Evolutionary conservation across 2,329 filamentous ascomycete species (phyloP), one percentile per base, ranked within the genome.

Genomic region (Microthyrium microscopicum): DNA sequence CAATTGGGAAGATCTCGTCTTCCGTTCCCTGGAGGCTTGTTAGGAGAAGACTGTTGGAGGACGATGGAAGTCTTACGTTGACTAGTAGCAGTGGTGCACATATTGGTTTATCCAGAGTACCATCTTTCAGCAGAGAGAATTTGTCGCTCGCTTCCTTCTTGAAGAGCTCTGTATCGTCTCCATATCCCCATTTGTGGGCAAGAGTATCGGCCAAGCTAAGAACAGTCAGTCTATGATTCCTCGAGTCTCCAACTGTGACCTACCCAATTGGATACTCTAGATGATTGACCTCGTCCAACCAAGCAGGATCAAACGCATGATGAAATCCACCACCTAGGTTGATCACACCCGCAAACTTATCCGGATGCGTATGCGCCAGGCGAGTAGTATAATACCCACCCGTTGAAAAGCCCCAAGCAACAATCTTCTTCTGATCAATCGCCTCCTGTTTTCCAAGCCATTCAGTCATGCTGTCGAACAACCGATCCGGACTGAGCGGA

Each of bases 1-100:
- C 69, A 29, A 73, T 66, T 0, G 69, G 69, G 48, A 73, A 73
- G 30, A 73, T 70, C 52, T 70, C 68, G 44, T 73, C 69, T 20
- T 66, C 58, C 2, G 61, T 64, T 0, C 69, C 64, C 44, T 45
- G 15, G 6, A 29, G 19, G n/a, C 15, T 20, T 8, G 27, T 41
- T 21, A 39, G 34, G 7, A 26, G 26, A 32, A 28, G 19, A 26
- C n/a, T n/a, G 11, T 6, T 12, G n/a, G 15, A 38, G 16, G 6
- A 12, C 20, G 27, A 9, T 16, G 17, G 22, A 25, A n/a, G n/a
- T n/a, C 42, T 24, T 38, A 45, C 56, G 42, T 73, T 73, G 6
- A 73, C 67, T 5, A 73, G 51, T 24, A 73, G 45, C 34, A 71
- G 44, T 20, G 58, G 52, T 17, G 61, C 51, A 36, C 66, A 70